Percentiles rank a stretch among this genome's conserved stretches.
These are phyloP conservation scores for Pleurotus sapidus DNA, from an alignment of 768 basidiomycete genomes.

Conservation along the genomic window DNA sequence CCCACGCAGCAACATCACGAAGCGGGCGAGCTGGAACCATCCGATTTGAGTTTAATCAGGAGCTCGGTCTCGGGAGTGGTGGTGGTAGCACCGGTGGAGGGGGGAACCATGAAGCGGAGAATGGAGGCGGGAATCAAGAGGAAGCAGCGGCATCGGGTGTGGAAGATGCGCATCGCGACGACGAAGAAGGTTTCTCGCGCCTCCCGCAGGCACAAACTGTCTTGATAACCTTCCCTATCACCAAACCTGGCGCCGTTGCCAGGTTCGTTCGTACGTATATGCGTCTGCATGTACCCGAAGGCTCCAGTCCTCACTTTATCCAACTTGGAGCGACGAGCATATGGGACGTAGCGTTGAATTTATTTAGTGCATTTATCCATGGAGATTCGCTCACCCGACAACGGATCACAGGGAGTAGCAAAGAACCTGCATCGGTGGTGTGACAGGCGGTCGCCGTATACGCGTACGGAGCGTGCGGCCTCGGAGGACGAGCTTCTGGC, in stretches of 20 bases:
- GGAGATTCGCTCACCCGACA: not conserved
- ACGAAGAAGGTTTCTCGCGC: constrained; percentile 31
- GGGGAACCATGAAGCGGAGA: not conserved
- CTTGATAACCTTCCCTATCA: constrained; percentile 55
- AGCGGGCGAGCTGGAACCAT: constrained; percentile 47
- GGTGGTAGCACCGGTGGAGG: not conserved
- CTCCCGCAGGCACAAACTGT: constrained; percentile 56
- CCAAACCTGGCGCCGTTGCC: constrained; percentile 40
- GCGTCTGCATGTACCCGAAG: constrained; percentile 25
- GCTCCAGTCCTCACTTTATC: constrained; percentile 38
- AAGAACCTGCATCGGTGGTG: constrained; percentile 35
- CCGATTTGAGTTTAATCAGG: constrained; percentile 53
- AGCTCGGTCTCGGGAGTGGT: constrained; percentile 18
- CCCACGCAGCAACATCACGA: constrained; percentile 53
- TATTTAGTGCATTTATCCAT: not conserved
- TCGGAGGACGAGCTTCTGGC: constrained; percentile 56
- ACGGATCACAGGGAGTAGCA: not conserved
- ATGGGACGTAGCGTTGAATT: constrained; percentile 49
- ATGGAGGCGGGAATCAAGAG: constrained; percentile 1
- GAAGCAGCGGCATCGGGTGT: not conserved
- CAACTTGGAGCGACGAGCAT: constrained; percentile 62
- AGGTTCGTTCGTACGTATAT: constrained; percentile 44
- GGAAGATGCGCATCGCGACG: not conserved
- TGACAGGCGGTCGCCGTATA: constrained; percentile 49
- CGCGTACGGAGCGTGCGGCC: constrained; percentile 38